phyloP scores from a whole-genome alignment of 192 early-diverging fungal species.

The Linnemannia exigua region DNA sequence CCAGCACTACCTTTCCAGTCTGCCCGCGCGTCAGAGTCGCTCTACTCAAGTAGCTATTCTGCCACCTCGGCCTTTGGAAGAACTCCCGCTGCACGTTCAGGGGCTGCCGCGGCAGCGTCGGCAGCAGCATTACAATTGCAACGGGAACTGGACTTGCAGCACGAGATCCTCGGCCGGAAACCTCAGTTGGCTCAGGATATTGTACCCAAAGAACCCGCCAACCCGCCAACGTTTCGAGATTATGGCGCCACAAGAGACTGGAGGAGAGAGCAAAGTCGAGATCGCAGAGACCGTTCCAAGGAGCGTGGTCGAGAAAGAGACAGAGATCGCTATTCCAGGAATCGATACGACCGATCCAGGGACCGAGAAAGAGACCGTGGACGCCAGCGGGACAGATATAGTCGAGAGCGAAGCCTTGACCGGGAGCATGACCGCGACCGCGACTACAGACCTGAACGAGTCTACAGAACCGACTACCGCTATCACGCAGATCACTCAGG shows the following conservation, averaged over 20 bases:
- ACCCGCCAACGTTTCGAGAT: conserved; percentile 46
- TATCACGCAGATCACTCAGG: conserved; percentile 24
- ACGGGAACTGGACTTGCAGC: conserved; percentile 44
- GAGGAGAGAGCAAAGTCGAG: conserved; percentile 53
- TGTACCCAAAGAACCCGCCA: conserved; percentile 42
- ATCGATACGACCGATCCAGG: conserved; percentile 45
- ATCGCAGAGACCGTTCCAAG: conserved; percentile 46
- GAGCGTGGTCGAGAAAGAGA: conserved; percentile 46
- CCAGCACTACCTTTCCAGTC: conserved; percentile 53
- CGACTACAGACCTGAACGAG: conserved; percentile 41
- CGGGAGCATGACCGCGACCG: conserved; percentile 44
- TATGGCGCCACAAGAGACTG: conserved; percentile 56
- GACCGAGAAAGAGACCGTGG: conserved; percentile 37
- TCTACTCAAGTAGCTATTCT: conserved; percentile 34
- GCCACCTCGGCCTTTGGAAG: conserved; percentile 25
- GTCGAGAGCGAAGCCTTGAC: conserved; percentile 46
- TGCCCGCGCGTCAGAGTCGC: conserved; percentile 51
- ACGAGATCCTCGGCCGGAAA: conserved; percentile 52
- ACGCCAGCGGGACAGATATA: conserved; percentile 43
- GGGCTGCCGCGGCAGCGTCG: conserved; percentile 43
- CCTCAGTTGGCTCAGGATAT: conserved; percentile 54
- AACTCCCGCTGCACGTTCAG: conserved; percentile 26
- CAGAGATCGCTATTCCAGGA: conserved; percentile 29
- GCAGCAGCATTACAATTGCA: conserved; percentile 46
- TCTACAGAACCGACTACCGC: conserved; percentile 43